These are phyloP conservation scores for Marasmius sp. DNA, from an alignment of 1,284 basidiomycete genomes.

Conservation along the genomic window DNA sequence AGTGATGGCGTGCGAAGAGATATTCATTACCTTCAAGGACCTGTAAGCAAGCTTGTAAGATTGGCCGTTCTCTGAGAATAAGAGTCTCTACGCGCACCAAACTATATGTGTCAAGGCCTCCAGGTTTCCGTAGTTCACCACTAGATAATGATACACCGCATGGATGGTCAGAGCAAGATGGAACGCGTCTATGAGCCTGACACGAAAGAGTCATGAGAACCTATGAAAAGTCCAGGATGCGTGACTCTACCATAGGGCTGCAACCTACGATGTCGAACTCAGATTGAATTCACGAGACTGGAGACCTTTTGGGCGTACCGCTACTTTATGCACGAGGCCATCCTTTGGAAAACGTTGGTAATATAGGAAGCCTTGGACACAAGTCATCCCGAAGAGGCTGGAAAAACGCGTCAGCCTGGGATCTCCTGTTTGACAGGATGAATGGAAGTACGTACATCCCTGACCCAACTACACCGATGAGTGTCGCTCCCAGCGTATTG, in stretches of 20 bases:
- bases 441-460: conserved; percentile 19
- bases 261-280: conserved; percentile 26
- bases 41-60: conserved; percentile 18
- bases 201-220: neutral
- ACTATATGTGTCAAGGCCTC: conserved; percentile 21
- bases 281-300: neutral
- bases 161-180: conserved; percentile 39
- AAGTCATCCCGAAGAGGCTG: conserved; percentile 41
- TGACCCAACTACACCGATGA: conserved; percentile 25
- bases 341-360: conserved; percentile 40
- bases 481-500: conserved; percentile 31
- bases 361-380: conserved; percentile 39
- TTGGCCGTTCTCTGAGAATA: neutral
- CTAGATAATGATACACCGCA: conserved; percentile 36
- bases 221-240: neutral
- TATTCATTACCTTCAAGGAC: conserved; percentile 34
- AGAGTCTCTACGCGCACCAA: conserved; percentile 24
- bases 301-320: conserved; percentile 26
- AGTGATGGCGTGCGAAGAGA: neutral
- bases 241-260: conserved; percentile 30
- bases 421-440: neutral
- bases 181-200: conserved; percentile 36
- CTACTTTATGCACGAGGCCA: conserved; percentile 32
- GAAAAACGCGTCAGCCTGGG: neutral
- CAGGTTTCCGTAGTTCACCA: conserved; percentile 34